These are phyloP conservation scores for Aeminium ludgeri DNA, from an alignment of 495 filamentous ascomycete species.

Conservation along the genomic window DNA sequence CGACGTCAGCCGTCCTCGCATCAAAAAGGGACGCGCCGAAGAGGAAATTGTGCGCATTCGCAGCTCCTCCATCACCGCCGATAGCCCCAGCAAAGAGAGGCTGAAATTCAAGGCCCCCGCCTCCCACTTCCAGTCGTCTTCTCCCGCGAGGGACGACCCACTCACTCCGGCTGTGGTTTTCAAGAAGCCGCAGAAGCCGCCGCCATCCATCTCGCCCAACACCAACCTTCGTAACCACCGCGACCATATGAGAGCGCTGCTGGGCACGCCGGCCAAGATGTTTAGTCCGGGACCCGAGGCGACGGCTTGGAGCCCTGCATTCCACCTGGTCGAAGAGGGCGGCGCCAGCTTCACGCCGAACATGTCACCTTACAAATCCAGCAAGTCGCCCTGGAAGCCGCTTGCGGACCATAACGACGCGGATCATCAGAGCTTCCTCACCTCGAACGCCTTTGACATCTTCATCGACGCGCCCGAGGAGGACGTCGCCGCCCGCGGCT, in stretches of 20 bases:
- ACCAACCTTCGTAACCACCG: slow-evolving; percentile 90
- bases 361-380: slow-evolving; percentile 6
- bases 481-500: slow-evolving; percentile 38
- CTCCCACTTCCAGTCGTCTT: slow-evolving; percentile 39
- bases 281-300: slow-evolving; percentile 45
- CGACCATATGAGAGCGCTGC: slow-evolving; percentile 66
- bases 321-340: slow-evolving; percentile 37
- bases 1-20: slow-evolving; percentile 52
- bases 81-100: slow-evolving; percentile 60
- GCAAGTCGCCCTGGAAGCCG: slow-evolving; percentile 13
- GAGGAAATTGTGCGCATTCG: slow-evolving; percentile 91
- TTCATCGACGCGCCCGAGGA: slow-evolving; percentile 46
- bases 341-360: slow-evolving; percentile 12
- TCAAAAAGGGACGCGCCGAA: slow-evolving; percentile 80
- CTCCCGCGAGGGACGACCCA: slow-evolving; percentile 30
- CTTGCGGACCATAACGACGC: slow-evolving; percentile 10
- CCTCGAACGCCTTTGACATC: slow-evolving; percentile 45
- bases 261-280: slow-evolving; percentile 70
- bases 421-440: slow-evolving; percentile 30
- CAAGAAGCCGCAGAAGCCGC: slow-evolving; percentile 62
- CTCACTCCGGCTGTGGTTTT: slow-evolving; percentile 79
- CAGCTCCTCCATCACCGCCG: slow-evolving; percentile 78
- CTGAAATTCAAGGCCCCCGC: slow-evolving; percentile 33
- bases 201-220: slow-evolving; percentile 79
- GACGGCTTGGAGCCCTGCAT: slow-evolving; percentile 59